Conservation (phyloP, 495 filamentous ascomycete genomes). For the Penicillium maclennaniae region DNA sequence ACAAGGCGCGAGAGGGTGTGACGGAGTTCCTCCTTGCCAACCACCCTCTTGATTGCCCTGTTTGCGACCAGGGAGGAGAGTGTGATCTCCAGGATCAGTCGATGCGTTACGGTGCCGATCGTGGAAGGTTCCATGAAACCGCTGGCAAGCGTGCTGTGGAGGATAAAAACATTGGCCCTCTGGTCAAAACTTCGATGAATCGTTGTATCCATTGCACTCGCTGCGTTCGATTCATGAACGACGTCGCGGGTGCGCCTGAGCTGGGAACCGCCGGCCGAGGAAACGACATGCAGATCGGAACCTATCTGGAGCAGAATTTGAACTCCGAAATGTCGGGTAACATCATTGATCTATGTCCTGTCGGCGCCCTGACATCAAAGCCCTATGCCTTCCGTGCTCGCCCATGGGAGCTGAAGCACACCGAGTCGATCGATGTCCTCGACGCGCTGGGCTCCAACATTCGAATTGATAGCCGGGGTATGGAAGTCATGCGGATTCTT, state of each 20-base stretch:
- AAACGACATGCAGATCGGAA: constrained; percentile 96
- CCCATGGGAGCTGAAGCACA: constrained; percentile 92
- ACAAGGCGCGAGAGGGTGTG: constrained; percentile 96
- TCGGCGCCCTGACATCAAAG: constrained; percentile 93
- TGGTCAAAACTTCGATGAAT: constrained; percentile 99
- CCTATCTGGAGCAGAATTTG: constrained; percentile 87
- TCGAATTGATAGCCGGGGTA: constrained; percentile 83
- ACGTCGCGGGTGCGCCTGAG: constrained; percentile 92
- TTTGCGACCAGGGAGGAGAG: constrained; percentile 98
- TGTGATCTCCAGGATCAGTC: constrained; percentile 99
- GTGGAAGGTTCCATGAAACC: constrained; percentile 93
- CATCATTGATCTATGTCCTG: constrained; percentile 96
- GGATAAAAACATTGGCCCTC: constrained; percentile 98
- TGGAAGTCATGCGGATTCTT: constrained; percentile 92
- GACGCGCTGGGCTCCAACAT: constrained; percentile 93
- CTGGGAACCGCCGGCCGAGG: constrained; percentile 90
- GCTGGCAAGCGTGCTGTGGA: constrained; percentile 94
- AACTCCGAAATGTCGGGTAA: constrained; percentile 94
- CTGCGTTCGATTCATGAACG: constrained; percentile 96
- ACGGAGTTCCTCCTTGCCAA: constrained; percentile 99
- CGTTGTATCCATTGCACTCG: constrained; percentile 98
- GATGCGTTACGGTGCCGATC: constrained; percentile 95
- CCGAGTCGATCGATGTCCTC: constrained; percentile 90
- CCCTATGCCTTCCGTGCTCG: constrained; percentile 96
- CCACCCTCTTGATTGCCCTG: constrained; percentile 94